Percentiles rank a stretch among this genome's conserved stretches.
Conservation (phyloP, 257 asterid species). For the Lavandula angustifolia region DNA sequence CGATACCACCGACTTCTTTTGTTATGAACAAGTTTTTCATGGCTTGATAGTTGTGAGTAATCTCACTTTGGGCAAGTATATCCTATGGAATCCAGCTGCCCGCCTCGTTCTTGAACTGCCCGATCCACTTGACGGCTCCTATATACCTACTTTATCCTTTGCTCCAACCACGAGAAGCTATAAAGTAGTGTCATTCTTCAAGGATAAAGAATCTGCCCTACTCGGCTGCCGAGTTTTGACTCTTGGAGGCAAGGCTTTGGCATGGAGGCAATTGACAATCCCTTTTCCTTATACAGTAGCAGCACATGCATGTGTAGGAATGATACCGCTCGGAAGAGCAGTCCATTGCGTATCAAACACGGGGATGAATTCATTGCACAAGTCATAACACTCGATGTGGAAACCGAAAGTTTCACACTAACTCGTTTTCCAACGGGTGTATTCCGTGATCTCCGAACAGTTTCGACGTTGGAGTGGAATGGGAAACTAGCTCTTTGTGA, state of each 20-base stretch:
- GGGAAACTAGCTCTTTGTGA: slow-evolving; percentile 33
- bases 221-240: slow-evolving; percentile 29
- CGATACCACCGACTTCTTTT: no score
- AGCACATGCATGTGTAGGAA: neutral
- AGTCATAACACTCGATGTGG: slow-evolving; percentile 39
- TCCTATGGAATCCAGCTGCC: no score
- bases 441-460: neutral
- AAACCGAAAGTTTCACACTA: slow-evolving; percentile 23
- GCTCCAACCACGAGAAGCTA: no score
- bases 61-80: no score
- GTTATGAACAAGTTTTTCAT: no score
- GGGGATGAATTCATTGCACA: neutral
- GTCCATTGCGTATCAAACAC: slow-evolving; percentile 1
- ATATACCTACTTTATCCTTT: neutral
- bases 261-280: slow-evolving; percentile 35
- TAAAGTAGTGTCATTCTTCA: slow-evolving; percentile 28
- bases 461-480: no score
- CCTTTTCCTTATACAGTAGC: slow-evolving; percentile 13
- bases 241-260: slow-evolving; percentile 21
- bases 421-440: neutral
- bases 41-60: no score
- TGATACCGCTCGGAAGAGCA: slow-evolving; percentile 6
- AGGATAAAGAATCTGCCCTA: neutral
- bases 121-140: neutral
- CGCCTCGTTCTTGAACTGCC: no score